Percentiles rank a stretch among this genome's conserved stretches.
These are phyloP conservation scores for Somion occarium DNA, from an alignment of 1,284 basidiomycete genomes.

Conservation along the genomic window DNA sequence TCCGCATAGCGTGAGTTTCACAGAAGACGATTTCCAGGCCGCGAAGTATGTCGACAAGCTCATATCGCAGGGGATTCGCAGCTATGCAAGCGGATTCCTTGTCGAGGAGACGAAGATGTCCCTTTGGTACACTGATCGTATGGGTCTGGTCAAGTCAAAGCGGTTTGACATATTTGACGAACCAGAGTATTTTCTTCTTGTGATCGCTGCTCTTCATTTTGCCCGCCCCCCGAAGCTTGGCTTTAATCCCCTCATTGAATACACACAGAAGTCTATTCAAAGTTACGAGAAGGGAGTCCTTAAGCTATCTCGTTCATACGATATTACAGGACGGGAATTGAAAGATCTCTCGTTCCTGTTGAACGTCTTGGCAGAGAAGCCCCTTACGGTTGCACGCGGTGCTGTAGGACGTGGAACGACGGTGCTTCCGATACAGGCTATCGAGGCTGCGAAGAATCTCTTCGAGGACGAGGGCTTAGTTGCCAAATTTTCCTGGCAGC, in stretches of 20 bases:
- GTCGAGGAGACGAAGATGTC: constrained; percentile 15
- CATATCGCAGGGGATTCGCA: constrained; percentile 6
- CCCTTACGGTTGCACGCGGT: background rate
- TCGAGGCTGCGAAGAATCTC: background rate
- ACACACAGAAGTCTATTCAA: too few species aligned
- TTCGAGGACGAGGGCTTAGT: background rate
- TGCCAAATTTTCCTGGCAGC: constrained; percentile 1
- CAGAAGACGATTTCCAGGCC: constrained; percentile 5
- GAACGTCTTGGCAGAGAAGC: background rate
- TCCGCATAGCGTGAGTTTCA: background rate
- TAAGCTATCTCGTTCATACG: background rate
- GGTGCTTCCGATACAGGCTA: background rate
- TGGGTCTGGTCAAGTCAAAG: constrained; percentile 14
- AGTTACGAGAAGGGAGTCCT: background rate
- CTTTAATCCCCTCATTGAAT: background rate
- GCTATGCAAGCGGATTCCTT: constrained; percentile 17
- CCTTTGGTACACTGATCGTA: constrained; percentile 23
- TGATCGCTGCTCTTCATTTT: constrained; percentile 7
- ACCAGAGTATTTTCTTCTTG: constrained; percentile 17
- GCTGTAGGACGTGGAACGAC: constrained; percentile 4
- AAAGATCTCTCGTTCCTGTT: background rate
- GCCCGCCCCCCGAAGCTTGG: background rate
- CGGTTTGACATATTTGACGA: constrained; percentile 17
- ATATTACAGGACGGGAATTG: background rate
- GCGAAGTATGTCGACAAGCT: constrained; percentile 10